Evolutionary conservation across 1,284 basidiomycete genomes (phyloP).

Genomic region (Anthracocystis walkeri): DNA sequence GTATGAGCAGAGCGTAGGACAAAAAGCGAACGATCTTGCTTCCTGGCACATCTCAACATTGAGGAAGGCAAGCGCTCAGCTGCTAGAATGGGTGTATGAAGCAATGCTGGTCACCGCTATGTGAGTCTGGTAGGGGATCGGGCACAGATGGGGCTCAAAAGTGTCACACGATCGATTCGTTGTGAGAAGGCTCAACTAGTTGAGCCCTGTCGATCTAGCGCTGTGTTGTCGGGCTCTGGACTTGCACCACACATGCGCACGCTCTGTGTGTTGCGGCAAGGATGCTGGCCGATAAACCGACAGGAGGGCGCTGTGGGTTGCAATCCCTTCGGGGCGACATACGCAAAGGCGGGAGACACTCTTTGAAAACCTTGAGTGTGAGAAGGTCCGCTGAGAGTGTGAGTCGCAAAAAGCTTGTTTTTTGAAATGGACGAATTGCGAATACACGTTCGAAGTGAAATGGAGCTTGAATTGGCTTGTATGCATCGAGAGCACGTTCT

Average conservation of each 20-base stretch:
- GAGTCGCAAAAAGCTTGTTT: not conserved
- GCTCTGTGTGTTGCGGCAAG: no score
- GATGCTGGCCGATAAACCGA: no score
- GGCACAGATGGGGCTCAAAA: not conserved
- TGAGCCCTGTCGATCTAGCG: no score
- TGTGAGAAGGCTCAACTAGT: not conserved
- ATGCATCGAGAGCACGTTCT: slow-evolving; percentile 40
- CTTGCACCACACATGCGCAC: no score
- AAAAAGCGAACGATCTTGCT: no score
- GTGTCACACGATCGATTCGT: not conserved
- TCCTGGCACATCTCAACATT: no score
- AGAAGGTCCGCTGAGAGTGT: slow-evolving; percentile 1
- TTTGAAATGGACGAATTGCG: not conserved
- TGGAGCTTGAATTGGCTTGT: not conserved
- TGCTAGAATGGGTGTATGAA: not conserved
- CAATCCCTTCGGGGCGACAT: no score
- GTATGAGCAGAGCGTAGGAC: no score
- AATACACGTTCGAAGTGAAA: slow-evolving; percentile 17
- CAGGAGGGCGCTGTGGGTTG: no score
- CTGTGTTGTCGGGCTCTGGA: no score
- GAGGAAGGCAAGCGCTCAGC: not conserved
- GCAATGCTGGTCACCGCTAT: not conserved
- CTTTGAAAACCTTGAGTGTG: no score
- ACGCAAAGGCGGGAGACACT: no score
- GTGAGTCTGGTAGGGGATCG: not conserved